Base-by-base conservation (phyloP, 2,329 filamentous ascomycete genomes). In the Microcyclospora tardicrescens region DNA sequence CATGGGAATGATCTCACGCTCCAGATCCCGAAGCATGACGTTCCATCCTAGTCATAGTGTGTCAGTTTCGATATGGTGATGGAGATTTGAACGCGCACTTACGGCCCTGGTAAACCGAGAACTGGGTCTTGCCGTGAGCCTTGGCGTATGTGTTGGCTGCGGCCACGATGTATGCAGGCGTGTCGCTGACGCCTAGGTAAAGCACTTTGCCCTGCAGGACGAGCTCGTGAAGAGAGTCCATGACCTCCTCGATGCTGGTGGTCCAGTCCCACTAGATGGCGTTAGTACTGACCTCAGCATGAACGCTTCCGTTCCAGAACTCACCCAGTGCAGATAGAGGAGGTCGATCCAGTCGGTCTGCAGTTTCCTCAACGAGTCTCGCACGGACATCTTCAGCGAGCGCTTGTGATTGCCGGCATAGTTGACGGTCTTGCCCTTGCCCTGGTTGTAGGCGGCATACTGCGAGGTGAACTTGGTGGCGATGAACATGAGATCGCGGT, bases 261-360 rank as follows among this genome's bases (percentile, higher is more conserved):
- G 61, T 59, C 42, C 52, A 59, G 47, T 66, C 64, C 61, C 61
- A 67, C 44, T 59, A 51, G 44, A 64, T 60, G 16, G 46, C 43
- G 28, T 49, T 24, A 24, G 15, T 35, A 16, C n/a, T 24, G 16
- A 12, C 10, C 10, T 11, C 16, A 27, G 24, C 16, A n/a, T n/a
- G 10, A 36, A n/a, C 19, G 28, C 28, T 10, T 19, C 5, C 19
- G 6, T 19, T 12, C 19, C 10, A 28, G 11, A 32, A 15, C 16
- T 24, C 10, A 32, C n/a, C 69, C 39, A 50, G 35, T 52, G 42
- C 24, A 55, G 38, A 36, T 54, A 52, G 8, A 55, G 45, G 33
- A 81, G 53, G 51, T 85, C 81, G 41, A 84, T 75, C 52, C 83
- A 85, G 37, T 73, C 67, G 0, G 79, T 82, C 58, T 77, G 68